These are phyloP conservation scores for Cruciata laevipes DNA, from an alignment of 257 asterid species.

Conservation along the genomic window DNA sequence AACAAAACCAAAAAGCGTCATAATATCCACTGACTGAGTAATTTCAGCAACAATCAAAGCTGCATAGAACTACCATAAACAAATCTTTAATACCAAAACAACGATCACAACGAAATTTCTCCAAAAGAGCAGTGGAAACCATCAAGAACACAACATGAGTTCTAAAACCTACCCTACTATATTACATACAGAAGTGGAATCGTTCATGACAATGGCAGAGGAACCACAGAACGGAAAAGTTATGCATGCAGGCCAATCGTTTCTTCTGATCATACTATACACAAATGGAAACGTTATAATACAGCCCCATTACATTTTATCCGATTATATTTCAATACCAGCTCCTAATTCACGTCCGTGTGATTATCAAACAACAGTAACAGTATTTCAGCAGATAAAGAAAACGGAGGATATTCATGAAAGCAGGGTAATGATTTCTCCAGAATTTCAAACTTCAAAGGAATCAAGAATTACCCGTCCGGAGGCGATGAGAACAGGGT, in stretches of 20 bases:
- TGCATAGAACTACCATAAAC: no score
- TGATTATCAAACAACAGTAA: not conserved
- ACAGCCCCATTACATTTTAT: not conserved
- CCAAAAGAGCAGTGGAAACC: not conserved
- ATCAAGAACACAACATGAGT: not conserved
- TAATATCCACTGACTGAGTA: no score
- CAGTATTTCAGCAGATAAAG: no score
- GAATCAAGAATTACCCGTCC: slow-evolving; percentile 38
- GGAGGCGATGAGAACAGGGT: slow-evolving; percentile 53
- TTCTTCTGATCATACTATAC: not conserved
- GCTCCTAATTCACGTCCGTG: not conserved
- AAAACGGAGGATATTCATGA: not conserved
- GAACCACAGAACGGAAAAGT: not conserved
- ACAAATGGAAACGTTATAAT: not conserved
- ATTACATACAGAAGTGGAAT: not conserved
- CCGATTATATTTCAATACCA: not conserved
- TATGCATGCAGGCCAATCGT: not conserved
- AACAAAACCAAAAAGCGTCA: no score
- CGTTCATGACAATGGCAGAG: not conserved
- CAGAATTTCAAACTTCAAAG: not conserved
- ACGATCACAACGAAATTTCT: not conserved
- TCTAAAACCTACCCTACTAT: not conserved
- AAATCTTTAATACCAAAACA: no score
- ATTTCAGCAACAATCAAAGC: no score
- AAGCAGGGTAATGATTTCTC: not conserved